These are phyloP conservation scores for Thermothielavioides terrestris DNA, from an alignment of 495 filamentous ascomycete genomes.

Conservation along the genomic window DNA sequence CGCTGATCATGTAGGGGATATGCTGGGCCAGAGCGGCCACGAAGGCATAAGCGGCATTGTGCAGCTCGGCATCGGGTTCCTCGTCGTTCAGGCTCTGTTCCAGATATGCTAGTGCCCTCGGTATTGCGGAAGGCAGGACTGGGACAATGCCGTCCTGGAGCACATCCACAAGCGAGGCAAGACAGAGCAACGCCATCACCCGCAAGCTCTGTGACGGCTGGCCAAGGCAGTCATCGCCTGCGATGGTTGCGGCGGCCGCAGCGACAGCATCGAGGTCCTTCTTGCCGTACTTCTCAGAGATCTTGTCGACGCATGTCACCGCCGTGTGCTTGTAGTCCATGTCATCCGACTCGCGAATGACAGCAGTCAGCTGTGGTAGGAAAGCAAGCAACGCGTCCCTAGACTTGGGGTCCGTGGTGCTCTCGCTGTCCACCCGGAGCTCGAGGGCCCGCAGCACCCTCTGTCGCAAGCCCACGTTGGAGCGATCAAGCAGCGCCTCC, in stretches of 20 bases:
- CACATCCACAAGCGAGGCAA: conserved; percentile 80
- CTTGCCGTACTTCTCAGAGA: conserved; percentile 86
- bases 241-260: conserved; percentile 65
- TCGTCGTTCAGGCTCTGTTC: conserved; percentile 48
- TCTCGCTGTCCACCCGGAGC: conserved; percentile 59
- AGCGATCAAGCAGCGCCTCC: conserved; percentile 63
- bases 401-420: conserved; percentile 54
- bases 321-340: conserved; percentile 69
- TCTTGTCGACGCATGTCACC: conserved; percentile 78
- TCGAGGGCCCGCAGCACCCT: conserved; percentile 75
- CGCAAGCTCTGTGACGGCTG: conserved; percentile 62
- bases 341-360: conserved; percentile 62
- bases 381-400: conserved; percentile 65
- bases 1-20: conserved; percentile 78
- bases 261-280: conserved; percentile 58
- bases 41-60: conserved; percentile 74
- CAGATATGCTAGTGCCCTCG: conserved; percentile 59
- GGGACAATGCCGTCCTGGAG: conserved; percentile 78
- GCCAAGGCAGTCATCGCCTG: conserved; percentile 65
- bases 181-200: conserved; percentile 73
- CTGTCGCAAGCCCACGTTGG: conserved; percentile 61
- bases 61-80: conserved; percentile 50
- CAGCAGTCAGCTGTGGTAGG: conserved; percentile 62
- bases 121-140: conserved; percentile 65
- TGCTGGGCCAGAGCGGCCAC: conserved; percentile 68